Base-by-base conservation (phyloP, 768 basidiomycete species). In the Mrakia blollopis region DNA sequence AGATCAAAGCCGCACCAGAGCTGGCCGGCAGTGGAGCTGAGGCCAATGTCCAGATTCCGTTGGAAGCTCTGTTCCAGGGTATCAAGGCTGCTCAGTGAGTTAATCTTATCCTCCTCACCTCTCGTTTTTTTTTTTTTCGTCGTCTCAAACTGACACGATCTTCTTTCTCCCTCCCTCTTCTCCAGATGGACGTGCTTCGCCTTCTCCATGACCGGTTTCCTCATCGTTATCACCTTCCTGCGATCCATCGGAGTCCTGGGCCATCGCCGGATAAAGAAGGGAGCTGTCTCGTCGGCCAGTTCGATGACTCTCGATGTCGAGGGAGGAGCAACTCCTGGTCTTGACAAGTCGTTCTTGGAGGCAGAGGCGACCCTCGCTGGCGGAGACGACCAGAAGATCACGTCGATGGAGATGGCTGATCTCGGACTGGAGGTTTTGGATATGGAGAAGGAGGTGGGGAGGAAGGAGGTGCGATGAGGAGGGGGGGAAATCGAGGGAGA, bases 31-130 rank as follows among this genome's bases (percentile, higher is more conserved):
- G 16, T 21, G 47, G n/a, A n/a, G 47, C 25, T 14, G 30, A 11
- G 2, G 47, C 18, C n/a, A 25, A 54, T 23, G 54, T 4, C 8
- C 50, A 69, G 50, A 57, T 75, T 10, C 74, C 74, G 1, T 21
- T 25, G 16, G 63, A 41, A 23, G 50, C 74, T 18, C 62, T 65
- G n/a, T 65, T 75, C 65, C 21, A 47, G 32, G 74, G 74, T 2
- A 62, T 75, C 23, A 30, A 52, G 25, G 74, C 65, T 18, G 63
- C 74, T 23, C 74, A 68, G 65, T 75, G 47, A 50, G 70, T 72
- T 1, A 11, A 41, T n/a, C 39, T 41, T 7, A 5, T 52, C 23
- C 5, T 54, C 25, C 14, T 10, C 10, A 7, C 14, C 52, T 16
- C 25, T 54, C 25, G 23, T 2, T 7, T 18, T 5, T 52, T 25